Percentiles rank a stretch among this genome's conserved stretches.
phyloP scores from a whole-genome alignment of 345 rosid genomes.

The Cochlearia excelsa region DNA sequence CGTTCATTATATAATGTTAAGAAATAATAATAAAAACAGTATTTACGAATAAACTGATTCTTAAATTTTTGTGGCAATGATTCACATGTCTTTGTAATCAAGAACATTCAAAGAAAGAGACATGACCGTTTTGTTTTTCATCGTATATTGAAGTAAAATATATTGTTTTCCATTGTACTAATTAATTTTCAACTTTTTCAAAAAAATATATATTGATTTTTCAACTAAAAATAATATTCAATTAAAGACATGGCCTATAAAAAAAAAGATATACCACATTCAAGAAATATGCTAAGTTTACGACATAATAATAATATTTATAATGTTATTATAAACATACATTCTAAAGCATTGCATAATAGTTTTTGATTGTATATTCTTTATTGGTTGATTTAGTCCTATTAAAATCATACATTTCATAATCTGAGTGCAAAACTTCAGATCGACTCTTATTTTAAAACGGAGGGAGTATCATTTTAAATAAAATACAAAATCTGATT shows the following conservation, averaged over 20 bases:
- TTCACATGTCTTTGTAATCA: constrained; percentile 29
- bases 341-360: too few relatives aligned
- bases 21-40: background rate
- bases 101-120: constrained; percentile 28
- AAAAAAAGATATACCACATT: background rate
- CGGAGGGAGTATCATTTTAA: too few relatives aligned
- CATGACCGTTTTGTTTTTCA: constrained; percentile 11
- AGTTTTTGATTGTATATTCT: too few relatives aligned
- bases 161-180: constrained; percentile 14
- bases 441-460: too few relatives aligned
- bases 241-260: background rate
- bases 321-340: background rate
- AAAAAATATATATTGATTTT: background rate
- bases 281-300: background rate
- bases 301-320: background rate
- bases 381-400: too few relatives aligned
- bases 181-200: background rate
- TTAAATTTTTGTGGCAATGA: constrained; percentile 16
- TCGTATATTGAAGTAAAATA: constrained; percentile 6
- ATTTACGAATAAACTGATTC: constrained; percentile 16
- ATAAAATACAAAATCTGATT: too few relatives aligned
- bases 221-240: constrained; percentile 8
- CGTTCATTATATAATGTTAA: constrained; percentile 13
- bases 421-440: too few relatives aligned
- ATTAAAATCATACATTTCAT: too few relatives aligned